These are phyloP conservation scores for Phaffia australis DNA, from an alignment of 768 basidiomycete genomes.

Conservation along the genomic window DNA sequence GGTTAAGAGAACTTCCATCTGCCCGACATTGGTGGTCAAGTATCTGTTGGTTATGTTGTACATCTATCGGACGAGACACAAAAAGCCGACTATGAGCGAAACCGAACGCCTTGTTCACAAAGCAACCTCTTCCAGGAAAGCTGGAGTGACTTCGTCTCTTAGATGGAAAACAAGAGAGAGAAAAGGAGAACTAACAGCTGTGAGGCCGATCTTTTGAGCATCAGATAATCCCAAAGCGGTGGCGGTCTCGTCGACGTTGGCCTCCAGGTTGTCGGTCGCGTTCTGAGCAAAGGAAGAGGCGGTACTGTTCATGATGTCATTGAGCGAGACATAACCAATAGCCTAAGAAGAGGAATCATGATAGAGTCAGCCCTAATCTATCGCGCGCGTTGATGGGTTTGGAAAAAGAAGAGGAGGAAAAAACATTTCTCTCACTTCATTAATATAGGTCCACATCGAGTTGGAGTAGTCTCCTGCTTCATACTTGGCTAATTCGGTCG, in stretches of 20 bases:
- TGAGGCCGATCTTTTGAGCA: conserved; percentile 19
- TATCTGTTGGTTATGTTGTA: conserved; percentile 31
- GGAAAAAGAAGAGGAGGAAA: not conserved
- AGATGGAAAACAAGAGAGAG: not conserved
- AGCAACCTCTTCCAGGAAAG: not conserved
- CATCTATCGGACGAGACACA: not conserved
- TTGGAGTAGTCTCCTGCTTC: conserved; percentile 13
- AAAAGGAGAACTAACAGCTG: not conserved
- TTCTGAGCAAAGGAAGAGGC: conserved; percentile 11
- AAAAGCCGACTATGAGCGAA: not conserved
- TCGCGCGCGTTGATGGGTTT: not conserved
- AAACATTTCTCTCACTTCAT: conserved; percentile 19
- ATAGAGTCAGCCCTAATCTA: not conserved
- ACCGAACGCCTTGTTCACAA: not conserved
- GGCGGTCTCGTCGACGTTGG: conserved; percentile 13
- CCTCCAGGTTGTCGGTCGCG: conserved; percentile 17
- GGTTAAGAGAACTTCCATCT: conserved; percentile 33
- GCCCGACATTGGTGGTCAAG: conserved; percentile 29
- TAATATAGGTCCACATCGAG: conserved; percentile 25
- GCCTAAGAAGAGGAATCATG: not conserved
- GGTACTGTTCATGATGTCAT: conserved; percentile 22
- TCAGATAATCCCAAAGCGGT: not conserved
- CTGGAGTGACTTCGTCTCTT: not conserved
- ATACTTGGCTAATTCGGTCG: not conserved
- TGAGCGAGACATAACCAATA: conserved; percentile 18